These are phyloP conservation scores for Hemileia vastatrix DNA, from an alignment of 1,284 basidiomycete species.

Conservation along the genomic window DNA sequence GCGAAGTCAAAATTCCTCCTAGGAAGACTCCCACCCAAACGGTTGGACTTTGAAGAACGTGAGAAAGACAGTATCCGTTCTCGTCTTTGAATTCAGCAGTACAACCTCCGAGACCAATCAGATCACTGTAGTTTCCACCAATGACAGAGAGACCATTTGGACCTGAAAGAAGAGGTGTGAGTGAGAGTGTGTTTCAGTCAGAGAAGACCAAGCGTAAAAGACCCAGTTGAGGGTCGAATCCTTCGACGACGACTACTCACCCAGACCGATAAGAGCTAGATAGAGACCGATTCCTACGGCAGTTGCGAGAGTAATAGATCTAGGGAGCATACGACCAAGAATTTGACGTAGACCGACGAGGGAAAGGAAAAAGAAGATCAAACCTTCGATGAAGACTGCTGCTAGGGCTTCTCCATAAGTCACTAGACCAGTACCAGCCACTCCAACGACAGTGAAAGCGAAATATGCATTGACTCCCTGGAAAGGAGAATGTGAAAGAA, in stretches of 20 bases:
- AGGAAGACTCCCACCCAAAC: constrained; percentile 83
- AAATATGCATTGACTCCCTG: constrained; percentile 70
- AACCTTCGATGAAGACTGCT: constrained; percentile 62
- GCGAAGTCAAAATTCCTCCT: constrained; percentile 68
- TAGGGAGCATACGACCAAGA: constrained; percentile 77
- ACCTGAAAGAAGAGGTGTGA: no score
- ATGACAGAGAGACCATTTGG: constrained; percentile 66
- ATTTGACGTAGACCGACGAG: constrained; percentile 78
- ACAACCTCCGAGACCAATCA: constrained; percentile 75
- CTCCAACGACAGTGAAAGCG: constrained; percentile 75
- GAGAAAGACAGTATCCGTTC: constrained; percentile 56
- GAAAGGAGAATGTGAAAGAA: no score
- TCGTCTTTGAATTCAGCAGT: constrained; percentile 31
- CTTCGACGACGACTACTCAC: neutral
- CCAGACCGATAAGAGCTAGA: constrained; percentile 48
- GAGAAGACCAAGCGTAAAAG: neutral
- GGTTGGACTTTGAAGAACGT: constrained; percentile 62
- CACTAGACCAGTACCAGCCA: constrained; percentile 64
- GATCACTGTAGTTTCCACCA: constrained; percentile 61
- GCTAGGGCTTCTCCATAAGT: constrained; percentile 71
- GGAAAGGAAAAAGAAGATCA: constrained; percentile 74
- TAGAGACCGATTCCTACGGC: constrained; percentile 79
- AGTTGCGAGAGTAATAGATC: constrained; percentile 71
- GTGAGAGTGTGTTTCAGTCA: no score
- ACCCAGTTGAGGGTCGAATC: neutral